phyloP scores from a whole-genome alignment of 2,329 filamentous ascomycete genomes.

The Ceratocystis albifundus region DNA sequence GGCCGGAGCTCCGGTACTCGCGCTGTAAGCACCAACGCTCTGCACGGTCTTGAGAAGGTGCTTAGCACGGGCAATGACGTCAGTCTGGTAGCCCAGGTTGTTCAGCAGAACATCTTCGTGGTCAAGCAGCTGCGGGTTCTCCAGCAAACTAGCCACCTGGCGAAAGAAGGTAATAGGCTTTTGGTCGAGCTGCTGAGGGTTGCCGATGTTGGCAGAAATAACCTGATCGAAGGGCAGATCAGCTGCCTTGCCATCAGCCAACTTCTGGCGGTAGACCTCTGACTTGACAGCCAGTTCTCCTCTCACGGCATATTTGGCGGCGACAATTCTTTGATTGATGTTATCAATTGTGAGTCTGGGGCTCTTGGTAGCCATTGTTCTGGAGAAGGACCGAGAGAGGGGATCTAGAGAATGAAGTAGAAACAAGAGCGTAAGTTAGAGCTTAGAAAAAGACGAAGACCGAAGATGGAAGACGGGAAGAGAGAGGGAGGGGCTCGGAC shows the following conservation, averaged over 20 bases:
- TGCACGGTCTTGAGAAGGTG: constrained; percentile 71
- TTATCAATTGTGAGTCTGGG: constrained; percentile 61
- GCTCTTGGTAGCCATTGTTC: constrained; percentile 30
- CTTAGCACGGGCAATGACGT: constrained; percentile 75
- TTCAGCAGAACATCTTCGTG: constrained; percentile 68
- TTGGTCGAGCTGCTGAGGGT: constrained; percentile 97
- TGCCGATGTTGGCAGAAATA: constrained; percentile 97
- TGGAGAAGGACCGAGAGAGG: constrained; percentile 15
- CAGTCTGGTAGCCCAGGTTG: constrained; percentile 72
- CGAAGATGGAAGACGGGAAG: background rate
- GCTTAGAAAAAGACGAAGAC: background rate
- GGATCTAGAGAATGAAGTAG: constrained; percentile 16
- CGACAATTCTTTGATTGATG: constrained; percentile 81
- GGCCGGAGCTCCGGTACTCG: constrained; percentile 74
- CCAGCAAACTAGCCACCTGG: constrained; percentile 83
- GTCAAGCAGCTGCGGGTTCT: constrained; percentile 77
- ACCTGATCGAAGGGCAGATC: constrained; percentile 75
- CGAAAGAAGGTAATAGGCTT: constrained; percentile 99
- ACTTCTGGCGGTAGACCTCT: constrained; percentile 71
- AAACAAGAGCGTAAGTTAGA: background rate
- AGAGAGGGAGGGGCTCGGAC: background rate
- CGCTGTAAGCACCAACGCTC: constrained; percentile 92
- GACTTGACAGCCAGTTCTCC: constrained; percentile 90
- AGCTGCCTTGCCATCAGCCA: constrained; percentile 45
- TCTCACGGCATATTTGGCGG: constrained; percentile 90